Evolutionary conservation across 1,284 basidiomycete genomes (phyloP).

Genomic region (Volvariella volvacea): DNA sequence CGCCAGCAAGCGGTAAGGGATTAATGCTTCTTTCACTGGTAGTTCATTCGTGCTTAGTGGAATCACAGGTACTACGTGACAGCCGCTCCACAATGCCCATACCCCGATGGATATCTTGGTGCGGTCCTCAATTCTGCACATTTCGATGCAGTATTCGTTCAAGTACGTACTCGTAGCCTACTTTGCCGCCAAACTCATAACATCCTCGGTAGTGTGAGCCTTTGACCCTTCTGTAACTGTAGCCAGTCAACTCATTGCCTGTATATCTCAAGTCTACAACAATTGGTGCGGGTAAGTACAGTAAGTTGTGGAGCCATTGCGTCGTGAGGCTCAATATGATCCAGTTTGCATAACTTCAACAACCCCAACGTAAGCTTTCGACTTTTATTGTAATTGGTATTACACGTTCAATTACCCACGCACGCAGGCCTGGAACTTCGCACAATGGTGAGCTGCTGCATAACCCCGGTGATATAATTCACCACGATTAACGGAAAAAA

Average conservation of each 20-base stretch:
- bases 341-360: background rate
- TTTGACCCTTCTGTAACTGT: background rate
- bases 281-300: slow-evolving; percentile 2
- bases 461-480: no score
- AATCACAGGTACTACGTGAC: slow-evolving; percentile 49
- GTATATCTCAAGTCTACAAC: background rate
- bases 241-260: no score
- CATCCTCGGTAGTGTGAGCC: background rate
- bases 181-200: background rate
- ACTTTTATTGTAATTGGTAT: background rate
- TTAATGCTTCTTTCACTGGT: slow-evolving; percentile 7
- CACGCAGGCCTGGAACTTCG: slow-evolving; percentile 6
- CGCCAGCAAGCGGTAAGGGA: slow-evolving; percentile 41
- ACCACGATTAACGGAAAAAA: slow-evolving; percentile 17
- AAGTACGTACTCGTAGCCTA: slow-evolving; percentile 19
- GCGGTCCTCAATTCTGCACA: slow-evolving; percentile 44
- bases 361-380: background rate
- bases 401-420: background rate
- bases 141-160: slow-evolving; percentile 62
- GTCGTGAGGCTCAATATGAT: background rate
- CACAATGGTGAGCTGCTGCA: background rate
- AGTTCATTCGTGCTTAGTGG: background rate
- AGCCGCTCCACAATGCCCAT: slow-evolving; percentile 63
- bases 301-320: no score
- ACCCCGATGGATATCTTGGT: slow-evolving; percentile 53